Conservation (phyloP, 805 yeast species). For the Teunomyces funiuensis region DNA sequence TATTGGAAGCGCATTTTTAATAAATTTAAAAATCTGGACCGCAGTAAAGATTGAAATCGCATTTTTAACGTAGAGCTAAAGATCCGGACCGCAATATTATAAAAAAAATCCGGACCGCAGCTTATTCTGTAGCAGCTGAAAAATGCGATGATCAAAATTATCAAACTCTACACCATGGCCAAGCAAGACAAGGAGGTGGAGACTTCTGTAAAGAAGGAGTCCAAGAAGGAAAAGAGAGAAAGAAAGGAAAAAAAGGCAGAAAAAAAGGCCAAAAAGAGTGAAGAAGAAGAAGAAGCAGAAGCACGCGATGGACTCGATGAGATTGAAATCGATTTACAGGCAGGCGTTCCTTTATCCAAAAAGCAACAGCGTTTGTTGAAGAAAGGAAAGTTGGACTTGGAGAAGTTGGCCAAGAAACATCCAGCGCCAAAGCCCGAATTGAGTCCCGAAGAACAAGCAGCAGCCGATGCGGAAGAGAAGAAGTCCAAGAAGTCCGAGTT, state of each 20-base stretch:
- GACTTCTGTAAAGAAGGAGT: constrained; percentile 13
- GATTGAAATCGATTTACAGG: constrained; percentile 65
- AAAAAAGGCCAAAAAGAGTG: constrained; percentile 23
- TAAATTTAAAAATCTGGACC: no score
- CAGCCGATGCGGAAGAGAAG: constrained; percentile 28
- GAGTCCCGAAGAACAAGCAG: constrained; percentile 28
- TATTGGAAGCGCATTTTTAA: no score
- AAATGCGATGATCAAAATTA: constrained; percentile 7
- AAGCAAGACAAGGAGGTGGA: constrained; percentile 3
- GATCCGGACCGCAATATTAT: no score
- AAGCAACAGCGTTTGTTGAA: constrained; percentile 70
- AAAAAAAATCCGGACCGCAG: no score
- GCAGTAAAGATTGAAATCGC: no score
- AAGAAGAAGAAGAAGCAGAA: constrained; percentile 10
- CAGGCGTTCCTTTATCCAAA: constrained; percentile 81
- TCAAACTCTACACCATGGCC: not conserved
- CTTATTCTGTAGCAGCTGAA: not conserved
- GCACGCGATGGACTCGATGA: constrained; percentile 44
- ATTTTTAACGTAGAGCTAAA: no score
- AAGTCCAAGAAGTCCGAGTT: constrained; percentile 46
- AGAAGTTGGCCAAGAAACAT: constrained; percentile 46
- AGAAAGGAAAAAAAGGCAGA: constrained; percentile 29
- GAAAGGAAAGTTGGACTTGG: constrained; percentile 71
- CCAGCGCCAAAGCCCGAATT: constrained; percentile 40
- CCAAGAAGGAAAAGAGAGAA: constrained; percentile 20